Base-by-base conservation (phyloP, 2,329 filamentous ascomycete genomes). In the Arachnomyces sp. region DNA sequence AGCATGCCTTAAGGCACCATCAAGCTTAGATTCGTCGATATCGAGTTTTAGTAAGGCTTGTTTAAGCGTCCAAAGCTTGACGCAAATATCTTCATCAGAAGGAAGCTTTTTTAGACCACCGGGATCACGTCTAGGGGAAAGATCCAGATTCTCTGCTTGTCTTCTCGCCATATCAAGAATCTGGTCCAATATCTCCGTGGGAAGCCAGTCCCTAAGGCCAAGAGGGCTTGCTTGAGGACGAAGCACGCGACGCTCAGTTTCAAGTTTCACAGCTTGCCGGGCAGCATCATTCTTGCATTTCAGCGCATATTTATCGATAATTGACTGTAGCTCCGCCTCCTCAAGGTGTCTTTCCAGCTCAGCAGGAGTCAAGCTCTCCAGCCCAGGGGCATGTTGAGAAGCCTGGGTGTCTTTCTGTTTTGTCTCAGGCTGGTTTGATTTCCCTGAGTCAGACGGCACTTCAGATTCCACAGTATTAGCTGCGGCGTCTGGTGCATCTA, bases 291-390 rank as follows among this genome's bases (percentile, higher is more conserved):
- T 80, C 51, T 82, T 83, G 45, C 83, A 82, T 61, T 90, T 95
- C 31, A 76, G 67, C 0, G 82, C 82, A 62, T 90, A 70, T 56
- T 88, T 92, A 47, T 96, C 90, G 12, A 96, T 82, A 4, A 95
- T 68, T 15, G 86, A 67, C 61, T 96, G 89, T 29, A 98, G 71
- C 53, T 94, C 87, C n/a, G 87, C 84, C 53, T 88, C 83, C 59
- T 95, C 87, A 12, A 96, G 75, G 54, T 94, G 86, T 47, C 71
- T 80, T 57, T 95, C 92, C 38, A 95, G 84, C 60, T 96, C 86
- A 57, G 95, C 90, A 1, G 90, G 83, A 36, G 78, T 86, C 48
- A 90, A 65, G 18, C 75, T 67, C 40, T 77, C 67, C 38, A 72
- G 57, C 34, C 68, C 62, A 40, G 57, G 48, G 12, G 50, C 43